phyloP scores from a whole-genome alignment of 1,139 yeast species.

The Arxiozyma bovina region DNA sequence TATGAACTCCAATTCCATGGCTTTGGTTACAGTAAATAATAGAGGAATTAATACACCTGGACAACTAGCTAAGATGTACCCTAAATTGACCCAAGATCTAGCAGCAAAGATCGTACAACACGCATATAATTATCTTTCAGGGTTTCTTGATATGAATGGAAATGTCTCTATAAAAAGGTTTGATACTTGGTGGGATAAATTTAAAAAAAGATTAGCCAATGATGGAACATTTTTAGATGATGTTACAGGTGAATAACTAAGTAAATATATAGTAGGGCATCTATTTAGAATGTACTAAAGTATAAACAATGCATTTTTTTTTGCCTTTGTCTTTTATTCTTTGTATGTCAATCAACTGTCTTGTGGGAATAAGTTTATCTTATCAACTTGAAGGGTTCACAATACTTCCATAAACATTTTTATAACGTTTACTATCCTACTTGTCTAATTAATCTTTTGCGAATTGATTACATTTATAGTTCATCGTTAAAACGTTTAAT shows the following conservation, averaged over 20 bases:
- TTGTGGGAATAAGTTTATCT: neutral
- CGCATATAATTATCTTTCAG: constrained; percentile 82
- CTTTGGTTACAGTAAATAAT: constrained; percentile 28
- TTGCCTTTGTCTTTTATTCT: neutral
- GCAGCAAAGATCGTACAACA: constrained; percentile 86
- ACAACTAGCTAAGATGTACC: constrained; percentile 28
- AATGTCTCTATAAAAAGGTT: constrained; percentile 82
- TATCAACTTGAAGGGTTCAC: neutral
- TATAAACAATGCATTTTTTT: neutral
- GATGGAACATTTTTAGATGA: constrained; percentile 75
- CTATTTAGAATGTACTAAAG: neutral
- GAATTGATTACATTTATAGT: constrained; percentile 1
- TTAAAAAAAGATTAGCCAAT: constrained; percentile 59
- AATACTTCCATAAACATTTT: too few relatives aligned
- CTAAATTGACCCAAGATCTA: constrained; percentile 38
- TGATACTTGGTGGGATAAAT: constrained; percentile 95
- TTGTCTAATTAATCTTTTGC: too few relatives aligned
- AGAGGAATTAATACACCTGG: constrained; percentile 30
- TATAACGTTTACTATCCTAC: too few relatives aligned
- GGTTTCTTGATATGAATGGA: constrained; percentile 70
- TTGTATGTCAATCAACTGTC: neutral
- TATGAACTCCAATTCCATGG: constrained; percentile 5
- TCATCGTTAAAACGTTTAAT: constrained; percentile 22
- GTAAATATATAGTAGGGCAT: neutral
- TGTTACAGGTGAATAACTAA: constrained; percentile 20